Percentiles rank a stretch among this genome's conserved stretches.
phyloP scores from a whole-genome alignment of 306 rosid genomes.

The Lathyrus tuberosus region DNA sequence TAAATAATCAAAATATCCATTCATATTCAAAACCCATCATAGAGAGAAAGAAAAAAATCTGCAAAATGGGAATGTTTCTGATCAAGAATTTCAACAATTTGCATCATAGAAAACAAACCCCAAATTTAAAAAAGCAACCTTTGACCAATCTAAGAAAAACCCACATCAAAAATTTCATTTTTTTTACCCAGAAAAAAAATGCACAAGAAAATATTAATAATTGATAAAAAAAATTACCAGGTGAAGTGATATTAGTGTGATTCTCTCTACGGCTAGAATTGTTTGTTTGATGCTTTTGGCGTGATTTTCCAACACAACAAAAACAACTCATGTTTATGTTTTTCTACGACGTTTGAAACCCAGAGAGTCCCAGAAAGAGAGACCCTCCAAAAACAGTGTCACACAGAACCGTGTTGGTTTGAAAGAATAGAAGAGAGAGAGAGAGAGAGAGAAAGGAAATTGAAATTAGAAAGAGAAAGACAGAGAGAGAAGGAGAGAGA shows the following conservation, averaged over 20 bases:
- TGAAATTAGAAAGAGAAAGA: not conserved
- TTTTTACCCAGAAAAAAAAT: not conserved
- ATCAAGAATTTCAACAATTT: not conserved
- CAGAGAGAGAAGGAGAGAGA: not conserved
- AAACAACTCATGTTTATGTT: conserved; percentile 85
- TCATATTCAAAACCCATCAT: conserved; percentile 17
- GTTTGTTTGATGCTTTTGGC: conserved; percentile 39
- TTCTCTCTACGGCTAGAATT: conserved; percentile 29
- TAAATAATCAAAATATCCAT: not conserved
- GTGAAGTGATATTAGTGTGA: conserved; percentile 40
- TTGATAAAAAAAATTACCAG: conserved; percentile 44
- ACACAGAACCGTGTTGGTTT: conserved; percentile 29
- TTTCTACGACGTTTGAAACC: conserved; percentile 15
- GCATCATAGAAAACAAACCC: not conserved
- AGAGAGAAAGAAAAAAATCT: not conserved
- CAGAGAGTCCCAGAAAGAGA: conserved; percentile 23
- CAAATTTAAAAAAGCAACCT: not conserved
- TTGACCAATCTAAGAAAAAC: conserved; percentile 28
- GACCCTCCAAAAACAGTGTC: conserved; percentile 32
- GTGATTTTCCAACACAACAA: conserved; percentile 53
- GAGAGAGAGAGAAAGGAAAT: not conserved
- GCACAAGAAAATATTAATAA: conserved; percentile 5
- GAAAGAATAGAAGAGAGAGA: not conserved
- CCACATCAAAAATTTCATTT: conserved; percentile 23
- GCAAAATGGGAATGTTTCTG: not conserved